Percentiles rank a stretch among this genome's conserved stretches.
These are phyloP conservation scores for Escallonia rubra DNA, from an alignment of 129 eudicot species.

Conservation along the genomic window DNA sequence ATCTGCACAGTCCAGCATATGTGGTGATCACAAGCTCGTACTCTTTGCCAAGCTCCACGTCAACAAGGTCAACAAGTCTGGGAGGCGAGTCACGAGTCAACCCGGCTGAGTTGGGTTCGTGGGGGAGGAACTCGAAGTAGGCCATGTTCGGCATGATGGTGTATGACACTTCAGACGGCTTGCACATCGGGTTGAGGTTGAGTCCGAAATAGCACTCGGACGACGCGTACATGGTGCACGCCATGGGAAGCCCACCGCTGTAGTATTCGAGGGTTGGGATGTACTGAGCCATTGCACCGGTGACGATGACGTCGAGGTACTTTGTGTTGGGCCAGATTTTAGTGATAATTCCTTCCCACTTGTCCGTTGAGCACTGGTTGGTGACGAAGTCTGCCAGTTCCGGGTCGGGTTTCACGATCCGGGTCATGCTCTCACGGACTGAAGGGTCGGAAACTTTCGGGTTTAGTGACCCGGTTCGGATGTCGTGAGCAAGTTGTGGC, in stretches of 20 bases:
- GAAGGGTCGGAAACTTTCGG: conserved; percentile 42
- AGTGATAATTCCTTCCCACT: conserved; percentile 73
- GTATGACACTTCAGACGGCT: conserved; percentile 81
- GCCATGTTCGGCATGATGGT: conserved; percentile 99
- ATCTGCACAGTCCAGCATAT: conserved; percentile 80
- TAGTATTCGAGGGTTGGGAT: conserved; percentile 80
- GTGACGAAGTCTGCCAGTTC: conserved; percentile 53
- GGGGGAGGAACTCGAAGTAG: conserved; percentile 83
- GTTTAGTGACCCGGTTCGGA: conserved; percentile 67
- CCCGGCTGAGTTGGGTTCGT: conserved; percentile 35
- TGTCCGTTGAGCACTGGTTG: conserved; percentile 46
- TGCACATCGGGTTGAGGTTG: conserved; percentile 88
- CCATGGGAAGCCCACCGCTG: conserved; percentile 75
- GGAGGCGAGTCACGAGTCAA: conserved; percentile 26
- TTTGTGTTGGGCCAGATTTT: conserved; percentile 91
- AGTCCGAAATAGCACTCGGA: conserved; percentile 92
- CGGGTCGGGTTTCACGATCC: conserved; percentile 43
- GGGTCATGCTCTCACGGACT: conserved; percentile 42
- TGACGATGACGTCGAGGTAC: conserved; percentile 83
- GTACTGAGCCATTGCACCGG: conserved; percentile 97
- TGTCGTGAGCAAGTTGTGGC: conserved; percentile 58
- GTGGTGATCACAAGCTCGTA: conserved; percentile 91
- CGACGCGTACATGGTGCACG: conserved; percentile 95
- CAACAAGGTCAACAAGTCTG: conserved; percentile 62
- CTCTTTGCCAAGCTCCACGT: conserved; percentile 83